A percentile compares a stretch with the other conserved stretches of the same genome.
phyloP scores from a whole-genome alignment of 371 early-diverging fungal genomes.

The Syncephalastrum contaminatum region DNA sequence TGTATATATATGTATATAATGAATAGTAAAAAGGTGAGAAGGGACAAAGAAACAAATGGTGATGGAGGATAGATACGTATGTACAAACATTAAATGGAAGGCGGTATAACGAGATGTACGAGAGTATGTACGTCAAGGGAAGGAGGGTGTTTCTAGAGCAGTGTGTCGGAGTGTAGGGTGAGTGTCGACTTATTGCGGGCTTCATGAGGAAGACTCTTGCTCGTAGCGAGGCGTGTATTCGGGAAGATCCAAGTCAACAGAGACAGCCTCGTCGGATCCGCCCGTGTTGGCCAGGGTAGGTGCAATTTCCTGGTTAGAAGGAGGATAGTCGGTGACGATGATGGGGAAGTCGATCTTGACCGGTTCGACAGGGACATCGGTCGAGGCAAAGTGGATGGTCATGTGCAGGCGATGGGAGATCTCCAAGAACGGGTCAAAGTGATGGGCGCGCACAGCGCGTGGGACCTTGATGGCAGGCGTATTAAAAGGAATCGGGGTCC shows the following conservation, averaged over 20 bases:
- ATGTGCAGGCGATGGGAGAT: constrained; percentile 35
- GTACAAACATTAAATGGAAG: too few relatives aligned
- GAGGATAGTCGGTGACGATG: constrained; percentile 43
- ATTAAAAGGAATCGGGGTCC: constrained; percentile 29
- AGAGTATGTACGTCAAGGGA: too few relatives aligned
- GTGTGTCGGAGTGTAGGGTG: too few relatives aligned
- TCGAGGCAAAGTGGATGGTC: constrained; percentile 29
- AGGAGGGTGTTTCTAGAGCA: too few relatives aligned
- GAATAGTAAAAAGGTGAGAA: too few relatives aligned
- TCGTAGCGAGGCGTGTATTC: constrained; percentile 48
- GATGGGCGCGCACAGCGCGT: constrained; percentile 31
- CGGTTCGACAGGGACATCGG: constrained; percentile 16
- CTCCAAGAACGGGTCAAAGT: constrained; percentile 43
- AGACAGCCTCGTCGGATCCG: constrained; percentile 40
- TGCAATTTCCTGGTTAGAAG: constrained; percentile 3
- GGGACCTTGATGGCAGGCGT: constrained; percentile 11
- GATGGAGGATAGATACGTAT: too few relatives aligned
- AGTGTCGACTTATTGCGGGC: too few relatives aligned
- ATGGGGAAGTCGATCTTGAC: constrained; percentile 37
- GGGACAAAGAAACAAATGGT: too few relatives aligned
- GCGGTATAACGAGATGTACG: too few relatives aligned
- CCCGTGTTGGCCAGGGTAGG: constrained; percentile 8
- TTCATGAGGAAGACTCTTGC: neutral
- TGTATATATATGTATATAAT: too few relatives aligned
- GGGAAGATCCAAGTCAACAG: constrained; percentile 44